These are phyloP conservation scores for Cytospora mali DNA, from an alignment of 2,329 filamentous ascomycete species.

Conservation along the genomic window DNA sequence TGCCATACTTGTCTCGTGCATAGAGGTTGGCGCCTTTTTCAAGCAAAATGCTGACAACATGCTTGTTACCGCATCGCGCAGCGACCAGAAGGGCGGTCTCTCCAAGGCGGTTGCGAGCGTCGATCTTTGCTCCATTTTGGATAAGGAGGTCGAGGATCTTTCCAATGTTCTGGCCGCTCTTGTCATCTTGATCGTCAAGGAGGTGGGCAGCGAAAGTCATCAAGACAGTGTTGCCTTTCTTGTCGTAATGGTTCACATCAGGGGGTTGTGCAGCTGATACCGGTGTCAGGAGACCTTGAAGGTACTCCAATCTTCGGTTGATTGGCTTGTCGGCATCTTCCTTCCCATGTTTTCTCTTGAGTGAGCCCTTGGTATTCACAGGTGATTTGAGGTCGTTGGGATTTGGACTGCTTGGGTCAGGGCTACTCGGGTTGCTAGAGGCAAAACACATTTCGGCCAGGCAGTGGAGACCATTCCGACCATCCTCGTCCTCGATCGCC, in stretches of 20 bases:
- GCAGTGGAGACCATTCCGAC: constrained; percentile 60
- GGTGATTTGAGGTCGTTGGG: constrained; percentile 30
- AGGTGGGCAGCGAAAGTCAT: constrained; percentile 57
- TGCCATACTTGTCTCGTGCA: constrained; percentile 47
- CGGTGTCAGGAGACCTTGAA: constrained; percentile 36
- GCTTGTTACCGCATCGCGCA: constrained; percentile 55
- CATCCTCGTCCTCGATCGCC: constrained; percentile 45
- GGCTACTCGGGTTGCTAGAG: constrained; percentile 21
- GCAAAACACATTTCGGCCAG: constrained; percentile 58
- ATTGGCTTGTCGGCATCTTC: constrained; percentile 34
- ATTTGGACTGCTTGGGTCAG: constrained; percentile 32
- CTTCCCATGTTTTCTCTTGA: constrained; percentile 44
- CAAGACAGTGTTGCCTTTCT: constrained; percentile 54
- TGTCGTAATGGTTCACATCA: constrained; percentile 57
- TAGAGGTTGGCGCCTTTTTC: constrained; percentile 52
- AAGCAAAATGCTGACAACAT: constrained; percentile 51
- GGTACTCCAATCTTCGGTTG: constrained; percentile 32
- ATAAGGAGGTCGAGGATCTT: constrained; percentile 49
- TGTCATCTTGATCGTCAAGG: constrained; percentile 54
- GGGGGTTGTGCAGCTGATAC: not conserved
- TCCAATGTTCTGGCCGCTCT: constrained; percentile 47
- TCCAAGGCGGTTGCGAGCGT: constrained; percentile 55
- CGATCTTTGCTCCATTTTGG: constrained; percentile 45
- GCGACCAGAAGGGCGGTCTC: constrained; percentile 60
- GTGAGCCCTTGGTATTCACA: constrained; percentile 10